Evolutionary conservation across 176 grass and related monocot species (phyloP).

Genomic region (Leersia perrieri): DNA sequence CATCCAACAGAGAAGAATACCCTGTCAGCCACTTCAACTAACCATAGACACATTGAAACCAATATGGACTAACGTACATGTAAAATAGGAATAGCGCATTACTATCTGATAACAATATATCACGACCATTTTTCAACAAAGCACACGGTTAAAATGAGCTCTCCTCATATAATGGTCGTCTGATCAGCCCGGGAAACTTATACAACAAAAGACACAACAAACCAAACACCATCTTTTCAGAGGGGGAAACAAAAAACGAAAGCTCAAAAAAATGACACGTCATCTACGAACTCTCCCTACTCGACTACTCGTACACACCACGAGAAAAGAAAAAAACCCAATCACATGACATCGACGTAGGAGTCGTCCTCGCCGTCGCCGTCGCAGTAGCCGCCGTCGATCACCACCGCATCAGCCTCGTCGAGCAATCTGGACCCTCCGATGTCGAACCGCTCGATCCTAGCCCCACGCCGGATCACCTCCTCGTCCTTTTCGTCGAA

Average conservation of each 20-base stretch:
- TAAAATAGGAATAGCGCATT: too few species aligned
- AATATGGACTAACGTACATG: too few species aligned
- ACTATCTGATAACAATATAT: too few species aligned
- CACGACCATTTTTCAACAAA: too few species aligned
- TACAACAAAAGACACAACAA: background rate
- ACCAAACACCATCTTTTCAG: background rate
- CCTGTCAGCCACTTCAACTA: background rate
- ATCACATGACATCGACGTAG: slow-evolving; percentile 66
- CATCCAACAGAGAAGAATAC: background rate
- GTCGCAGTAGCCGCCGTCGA: slow-evolving; percentile 16
- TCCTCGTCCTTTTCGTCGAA: slow-evolving; percentile 53
- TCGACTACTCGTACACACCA: background rate
- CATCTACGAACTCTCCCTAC: background rate
- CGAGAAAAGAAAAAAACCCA: background rate
- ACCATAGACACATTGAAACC: too few species aligned
- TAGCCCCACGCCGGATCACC: slow-evolving; percentile 8
- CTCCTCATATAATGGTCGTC: too few species aligned
- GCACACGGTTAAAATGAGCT: too few species aligned
- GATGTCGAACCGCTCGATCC: slow-evolving; percentile 42
- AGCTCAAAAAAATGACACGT: background rate
- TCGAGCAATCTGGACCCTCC: slow-evolving; percentile 55
- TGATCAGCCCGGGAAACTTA: too few species aligned
- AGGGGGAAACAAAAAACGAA: background rate
- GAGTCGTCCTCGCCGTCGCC: too few species aligned
- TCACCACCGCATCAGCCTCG: background rate